Base-by-base conservation (phyloP, 2,329 filamentous ascomycete genomes). In the Aaosphaeria arxii region DNA sequence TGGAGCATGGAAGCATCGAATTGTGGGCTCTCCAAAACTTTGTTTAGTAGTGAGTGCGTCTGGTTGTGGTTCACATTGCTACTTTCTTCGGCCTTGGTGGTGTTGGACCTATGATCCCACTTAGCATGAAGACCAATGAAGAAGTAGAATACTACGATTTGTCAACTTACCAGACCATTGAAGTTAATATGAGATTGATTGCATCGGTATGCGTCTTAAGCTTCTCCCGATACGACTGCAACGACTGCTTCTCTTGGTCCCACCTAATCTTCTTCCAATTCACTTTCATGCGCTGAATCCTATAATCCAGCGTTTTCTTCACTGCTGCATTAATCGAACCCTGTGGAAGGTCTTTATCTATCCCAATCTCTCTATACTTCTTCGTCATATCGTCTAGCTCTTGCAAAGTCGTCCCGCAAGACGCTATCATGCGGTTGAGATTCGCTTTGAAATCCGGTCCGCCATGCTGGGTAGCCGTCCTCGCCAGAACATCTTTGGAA, bases 181-280 rank as follows among this genome's bases (percentile, higher is more conserved):
- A 44, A 11, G 29, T 48, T 11, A 48, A 11, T 35, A 48, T 45
- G 6, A 48, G 11, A 24, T 41, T 48, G 30, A 48, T 48, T 13
- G 46, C 42, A 42, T 41, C 38, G 5, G 38, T 42, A 30, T 48
- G 43, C 5, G 46, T 45, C 17, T 29, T 13, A 5, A 48, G 24
- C 36, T 45, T 48, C 13, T 48, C 46, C 6, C 46, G 46, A 41
- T 43, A 47, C 32, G 35, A 35, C 13, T 47, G 45, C n/a, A 44
- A 32, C 5, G 45, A 43, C 29, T 47, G 45, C 32, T 47, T 47
- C 29, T 48, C 46, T 13, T 24, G n/a, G 32, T 48, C 46, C 46
- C 46, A 48, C 29, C 42, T 17, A 13, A 48, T 42, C 38, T 48
- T 48, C 42, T 29, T 45, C 42, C 43, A 48, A 30, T 48, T 48